These are phyloP conservation scores for Phytophthora pisi DNA, from an alignment of 352 stramenopile genomes.

Conservation along the genomic window DNA sequence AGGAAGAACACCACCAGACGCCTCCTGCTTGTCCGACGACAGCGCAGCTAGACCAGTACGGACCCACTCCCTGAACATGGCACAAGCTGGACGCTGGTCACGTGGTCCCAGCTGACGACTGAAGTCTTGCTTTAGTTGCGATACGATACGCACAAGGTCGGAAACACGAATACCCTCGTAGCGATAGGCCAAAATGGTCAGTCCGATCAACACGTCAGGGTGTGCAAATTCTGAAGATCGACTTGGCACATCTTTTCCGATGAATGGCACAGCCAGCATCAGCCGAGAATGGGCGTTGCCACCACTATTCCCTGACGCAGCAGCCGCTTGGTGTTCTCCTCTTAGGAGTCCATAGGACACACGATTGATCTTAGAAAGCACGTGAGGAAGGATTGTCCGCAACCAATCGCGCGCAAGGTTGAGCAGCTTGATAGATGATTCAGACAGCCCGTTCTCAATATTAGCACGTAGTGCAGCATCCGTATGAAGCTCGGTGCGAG, in stretches of 20 bases:
- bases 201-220: conserved; percentile 95
- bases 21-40: conserved; percentile 33
- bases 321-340: conserved; percentile 60
- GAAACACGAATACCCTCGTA: conserved; percentile 90
- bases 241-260: conserved; percentile 99
- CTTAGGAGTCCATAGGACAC: conserved; percentile 98
- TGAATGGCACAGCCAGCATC: conserved; percentile 98
- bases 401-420: conserved; percentile 98
- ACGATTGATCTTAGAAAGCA: conserved; percentile 99
- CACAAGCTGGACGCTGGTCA: conserved; percentile 77
- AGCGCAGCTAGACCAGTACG: conserved; percentile 45
- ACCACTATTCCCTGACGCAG: conserved; percentile 52
- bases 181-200: conserved; percentile 91
- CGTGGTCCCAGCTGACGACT: conserved; percentile 83
- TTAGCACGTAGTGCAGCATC: conserved; percentile 79
- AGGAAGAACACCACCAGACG: conserved; percentile 78
- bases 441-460: conserved; percentile 73
- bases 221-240: conserved; percentile 99
- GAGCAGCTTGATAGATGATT: conserved; percentile 96
- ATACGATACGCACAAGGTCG: conserved; percentile 88
- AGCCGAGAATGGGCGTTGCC: conserved; percentile 96
- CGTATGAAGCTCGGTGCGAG: conserved; percentile 63
- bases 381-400: conserved; percentile 97
- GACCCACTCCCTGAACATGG: conserved; percentile 85
- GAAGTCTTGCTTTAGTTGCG: conserved; percentile 88